These are phyloP conservation scores for Mortierella claussenii DNA, from an alignment of 192 early-diverging fungal species.

Conservation along the genomic window DNA sequence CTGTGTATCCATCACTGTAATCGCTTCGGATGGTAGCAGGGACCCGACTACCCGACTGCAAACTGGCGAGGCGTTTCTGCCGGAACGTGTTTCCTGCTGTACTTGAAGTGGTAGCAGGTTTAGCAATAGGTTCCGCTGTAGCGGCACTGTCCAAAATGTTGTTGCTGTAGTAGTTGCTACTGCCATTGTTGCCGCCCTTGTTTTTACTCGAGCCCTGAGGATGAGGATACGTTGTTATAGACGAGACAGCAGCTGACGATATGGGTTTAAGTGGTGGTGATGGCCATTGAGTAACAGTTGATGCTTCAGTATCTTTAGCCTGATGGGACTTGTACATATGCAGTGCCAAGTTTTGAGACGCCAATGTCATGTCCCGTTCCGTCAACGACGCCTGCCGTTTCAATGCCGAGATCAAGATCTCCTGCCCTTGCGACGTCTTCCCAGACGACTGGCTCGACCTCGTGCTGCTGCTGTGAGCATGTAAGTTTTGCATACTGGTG, in stretches of 20 bases:
- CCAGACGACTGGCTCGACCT: slow-evolving; percentile 16
- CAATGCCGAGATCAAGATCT: slow-evolving; percentile 10
- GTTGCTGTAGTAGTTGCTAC: neutral
- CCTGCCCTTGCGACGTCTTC: slow-evolving; percentile 5
- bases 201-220: neutral
- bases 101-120: too few relatives aligned
- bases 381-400: slow-evolving; percentile 30
- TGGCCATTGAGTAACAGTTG: too few relatives aligned
- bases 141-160: too few relatives aligned
- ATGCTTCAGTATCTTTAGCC: neutral
- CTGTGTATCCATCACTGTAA: slow-evolving; percentile 10
- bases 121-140: too few relatives aligned
- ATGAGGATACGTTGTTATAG: too few relatives aligned
- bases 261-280: too few relatives aligned
- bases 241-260: too few relatives aligned
- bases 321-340: neutral
- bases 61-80: slow-evolving; percentile 37
- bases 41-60: slow-evolving; percentile 12
- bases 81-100: slow-evolving; percentile 18
- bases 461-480: slow-evolving; percentile 9
- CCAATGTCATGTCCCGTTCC: slow-evolving; percentile 2
- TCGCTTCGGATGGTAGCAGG: neutral
- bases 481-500: slow-evolving; percentile 36
- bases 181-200: neutral
- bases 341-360: neutral